Evolutionary conservation across 179 eudicot genomes (phyloP).

Genomic region (Heliamphora pulchella): DNA sequence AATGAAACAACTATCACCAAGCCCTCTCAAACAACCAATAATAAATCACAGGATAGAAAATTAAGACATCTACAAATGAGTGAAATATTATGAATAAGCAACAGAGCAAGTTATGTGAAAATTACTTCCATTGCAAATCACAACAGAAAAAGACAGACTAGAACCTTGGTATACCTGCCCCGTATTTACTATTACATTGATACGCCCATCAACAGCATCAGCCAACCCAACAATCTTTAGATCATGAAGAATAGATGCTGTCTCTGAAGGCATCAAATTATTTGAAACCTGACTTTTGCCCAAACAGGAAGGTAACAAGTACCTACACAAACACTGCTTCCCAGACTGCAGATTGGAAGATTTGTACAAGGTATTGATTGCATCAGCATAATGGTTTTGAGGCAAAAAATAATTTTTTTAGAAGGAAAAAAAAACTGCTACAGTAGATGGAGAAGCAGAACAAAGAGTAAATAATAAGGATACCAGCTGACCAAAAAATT

Average conservation of each 20-base stretch:
- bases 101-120: no score
- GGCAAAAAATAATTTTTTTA: no score
- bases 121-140: not conserved
- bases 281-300: conserved; percentile 28
- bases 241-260: conserved; percentile 25
- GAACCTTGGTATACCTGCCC: conserved; percentile 51
- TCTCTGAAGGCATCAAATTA: conserved; percentile 31
- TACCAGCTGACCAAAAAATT: not conserved
- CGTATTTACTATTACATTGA: conserved; percentile 59
- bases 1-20: not conserved
- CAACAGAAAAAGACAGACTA: not conserved
- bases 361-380: not conserved
- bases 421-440: not conserved
- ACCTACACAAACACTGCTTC: conserved; percentile 82
- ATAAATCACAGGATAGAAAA: not conserved
- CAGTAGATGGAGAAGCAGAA: not conserved
- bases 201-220: conserved; percentile 76
- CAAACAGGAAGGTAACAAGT: conserved; percentile 45
- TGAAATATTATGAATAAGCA: not conserved
- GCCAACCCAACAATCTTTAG: conserved; percentile 68
- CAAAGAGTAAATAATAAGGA: not conserved
- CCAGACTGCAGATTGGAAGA: conserved; percentile 63
- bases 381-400: not conserved
- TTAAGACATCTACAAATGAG: not conserved
- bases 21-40: not conserved